phyloP scores from a whole-genome alignment of 83 land plant species.

The Isoetes engelmannii region DNA sequence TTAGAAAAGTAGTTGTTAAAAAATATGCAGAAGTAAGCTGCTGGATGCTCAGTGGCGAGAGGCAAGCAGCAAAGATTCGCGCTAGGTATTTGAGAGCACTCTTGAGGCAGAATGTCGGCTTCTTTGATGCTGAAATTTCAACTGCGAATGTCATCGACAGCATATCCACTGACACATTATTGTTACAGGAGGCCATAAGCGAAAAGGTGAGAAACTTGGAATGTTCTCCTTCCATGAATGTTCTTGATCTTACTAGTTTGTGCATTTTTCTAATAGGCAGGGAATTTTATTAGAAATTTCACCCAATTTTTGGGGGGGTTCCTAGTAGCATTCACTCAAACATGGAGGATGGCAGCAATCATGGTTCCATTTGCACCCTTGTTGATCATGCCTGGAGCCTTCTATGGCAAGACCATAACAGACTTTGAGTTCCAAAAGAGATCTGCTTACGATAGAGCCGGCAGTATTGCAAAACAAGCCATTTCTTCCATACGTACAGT shows the following conservation, averaged over 20 bases:
- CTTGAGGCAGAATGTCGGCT: conserved; percentile 16
- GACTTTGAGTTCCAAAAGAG: conserved; percentile 33
- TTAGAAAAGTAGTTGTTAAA: too few species aligned
- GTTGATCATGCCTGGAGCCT: conserved; percentile 63
- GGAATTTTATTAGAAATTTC: background rate
- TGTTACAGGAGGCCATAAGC: background rate
- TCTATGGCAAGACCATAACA: conserved; percentile 58
- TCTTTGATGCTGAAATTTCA: conserved; percentile 10
- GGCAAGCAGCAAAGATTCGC: conserved; percentile 15
- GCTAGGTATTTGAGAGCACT: background rate
- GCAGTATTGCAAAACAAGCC: conserved; percentile 53
- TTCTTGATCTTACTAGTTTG: too few species aligned
- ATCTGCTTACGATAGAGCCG: conserved; percentile 52
- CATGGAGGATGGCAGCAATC: conserved; percentile 58
- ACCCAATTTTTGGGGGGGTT: background rate
- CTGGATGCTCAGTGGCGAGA: conserved; percentile 10
- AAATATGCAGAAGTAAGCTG: conserved; percentile 14
- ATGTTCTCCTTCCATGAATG: background rate
- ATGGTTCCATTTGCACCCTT: conserved; percentile 51
- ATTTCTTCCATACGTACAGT: conserved; percentile 64
- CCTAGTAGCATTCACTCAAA: background rate
- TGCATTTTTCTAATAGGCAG: background rate
- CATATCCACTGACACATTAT: background rate
- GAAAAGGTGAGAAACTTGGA: background rate
- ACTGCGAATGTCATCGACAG: conserved; percentile 3